Evolutionary conservation across 2,329 filamentous ascomycete species (phyloP), one percentile per base, ranked within the genome.

Genomic region (Beauveria pseudobassiana): DNA sequence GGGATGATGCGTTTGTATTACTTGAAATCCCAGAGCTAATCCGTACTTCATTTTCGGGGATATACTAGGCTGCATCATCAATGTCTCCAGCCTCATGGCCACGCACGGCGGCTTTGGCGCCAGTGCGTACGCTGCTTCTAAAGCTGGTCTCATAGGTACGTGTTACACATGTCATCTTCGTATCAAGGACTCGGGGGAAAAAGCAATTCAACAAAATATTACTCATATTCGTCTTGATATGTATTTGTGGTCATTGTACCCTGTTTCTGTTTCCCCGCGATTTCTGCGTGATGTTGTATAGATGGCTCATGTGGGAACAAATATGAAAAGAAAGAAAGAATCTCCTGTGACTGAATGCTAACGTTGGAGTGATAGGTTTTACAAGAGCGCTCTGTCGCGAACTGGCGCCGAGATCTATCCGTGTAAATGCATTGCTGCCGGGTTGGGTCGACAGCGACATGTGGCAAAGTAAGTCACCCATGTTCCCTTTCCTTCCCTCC

Each of bases 381-480:
- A 92, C 87, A 24, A 81, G 87, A 62, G 83, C 87, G 61, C 76
- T 91, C 3, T 86, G 86, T 48, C 79, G 76, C 55, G 86, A 91
- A 74, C 74, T 87, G 67, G 83, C 82, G 57, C 75, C 78, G 63
- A 77, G 79, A 53, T 82, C 82, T 54, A 82, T 96, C 62, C 82
- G 92, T 34, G 88, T 90, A 52, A 96, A 96, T 75, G 87, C 87
- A 30, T 84, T 96, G 65, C 77, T 93, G 48, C 91, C 91, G 1
- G 91, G 91, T 7, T 96, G 93, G 77, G 87, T 96, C 66, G 80
- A 89, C 62, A 93, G 90, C 51, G 82, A 85, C 53, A 96, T 96
- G 90, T 91, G 88, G 66, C 75, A 82, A 71, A 78, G 90, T 93
- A 75, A 75, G 77, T 73, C 59, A 45, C 63, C 63, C 63, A 63